phyloP scores from a whole-genome alignment of 78 protist species.

The Speleostelium caveatum region DNA sequence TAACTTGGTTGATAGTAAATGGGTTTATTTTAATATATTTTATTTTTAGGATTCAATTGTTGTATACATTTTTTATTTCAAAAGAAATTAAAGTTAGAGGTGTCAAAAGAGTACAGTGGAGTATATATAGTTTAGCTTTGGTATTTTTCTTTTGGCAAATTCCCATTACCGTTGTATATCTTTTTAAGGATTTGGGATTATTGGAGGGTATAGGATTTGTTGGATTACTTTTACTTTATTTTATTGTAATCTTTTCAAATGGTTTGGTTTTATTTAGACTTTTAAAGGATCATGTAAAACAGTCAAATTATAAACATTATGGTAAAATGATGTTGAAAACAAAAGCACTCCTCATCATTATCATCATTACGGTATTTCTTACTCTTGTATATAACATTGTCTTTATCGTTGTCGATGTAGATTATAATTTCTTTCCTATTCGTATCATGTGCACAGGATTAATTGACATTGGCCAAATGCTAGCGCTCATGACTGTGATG shows the following conservation, averaged over 20 bases:
- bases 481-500: background rate
- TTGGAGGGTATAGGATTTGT: conserved; percentile 13
- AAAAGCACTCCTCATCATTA: background rate
- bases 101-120: background rate
- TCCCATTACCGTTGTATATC: background rate
- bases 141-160: background rate
- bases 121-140: background rate
- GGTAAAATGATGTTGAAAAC: conserved; percentile 31
- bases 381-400: background rate
- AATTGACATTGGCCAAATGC: conserved; percentile 19
- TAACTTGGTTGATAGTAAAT: background rate
- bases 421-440: too few relatives aligned
- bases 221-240: background rate
- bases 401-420: background rate
- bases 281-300: conserved; percentile 7
- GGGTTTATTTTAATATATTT: background rate
- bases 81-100: background rate
- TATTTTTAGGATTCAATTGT: background rate
- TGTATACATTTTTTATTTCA: conserved; percentile 36
- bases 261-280: background rate
- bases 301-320: background rate
- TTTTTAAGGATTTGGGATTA: background rate
- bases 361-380: background rate
- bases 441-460: background rate
- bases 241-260: background rate